Percentiles rank a stretch among this genome's conserved stretches.
Evolutionary conservation across 495 filamentous ascomycete genomes (phyloP).

Genomic region (Geopyxis carbonaria): DNA sequence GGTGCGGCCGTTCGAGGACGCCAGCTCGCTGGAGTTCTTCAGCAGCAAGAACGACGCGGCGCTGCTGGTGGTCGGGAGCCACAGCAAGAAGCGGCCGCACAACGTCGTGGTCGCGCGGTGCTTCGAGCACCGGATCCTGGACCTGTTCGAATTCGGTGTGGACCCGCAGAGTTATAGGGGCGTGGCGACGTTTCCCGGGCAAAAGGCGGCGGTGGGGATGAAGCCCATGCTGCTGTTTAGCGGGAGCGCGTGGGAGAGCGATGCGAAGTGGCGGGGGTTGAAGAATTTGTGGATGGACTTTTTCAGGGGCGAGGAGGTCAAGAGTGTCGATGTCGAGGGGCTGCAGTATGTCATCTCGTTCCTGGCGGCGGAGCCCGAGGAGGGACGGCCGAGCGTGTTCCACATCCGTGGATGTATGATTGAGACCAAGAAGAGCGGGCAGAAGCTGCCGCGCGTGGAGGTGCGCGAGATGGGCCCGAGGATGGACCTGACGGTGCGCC

Average conservation of each 20-base stretch:
- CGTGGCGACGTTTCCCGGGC: slow-evolving; percentile 55
- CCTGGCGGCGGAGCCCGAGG: slow-evolving; percentile 53
- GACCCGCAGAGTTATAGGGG: slow-evolving; percentile 41
- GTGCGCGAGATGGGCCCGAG: slow-evolving; percentile 89
- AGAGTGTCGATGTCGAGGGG: slow-evolving; percentile 81
- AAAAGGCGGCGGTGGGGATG: slow-evolving; percentile 63
- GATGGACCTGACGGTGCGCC: slow-evolving; percentile 80
- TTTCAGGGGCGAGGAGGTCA: slow-evolving; percentile 59
- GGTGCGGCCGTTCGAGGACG: slow-evolving; percentile 85
- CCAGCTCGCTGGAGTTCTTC: slow-evolving; percentile 76
- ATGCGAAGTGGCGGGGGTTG: slow-evolving; percentile 57
- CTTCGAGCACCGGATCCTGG: slow-evolving; percentile 69
- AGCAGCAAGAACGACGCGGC: slow-evolving; percentile 86
- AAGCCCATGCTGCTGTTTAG: slow-evolving; percentile 79
- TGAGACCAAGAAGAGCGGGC: slow-evolving; percentile 65
- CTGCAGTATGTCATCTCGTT: slow-evolving; percentile 75
- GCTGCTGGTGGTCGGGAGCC: slow-evolving; percentile 58
- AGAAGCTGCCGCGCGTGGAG: slow-evolving; percentile 76
- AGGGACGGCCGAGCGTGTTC: slow-evolving; percentile 45
- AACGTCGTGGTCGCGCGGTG: slow-evolving; percentile 62
- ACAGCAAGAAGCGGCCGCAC: slow-evolving; percentile 87
- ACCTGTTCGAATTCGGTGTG: slow-evolving; percentile 80
- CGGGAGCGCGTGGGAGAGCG: slow-evolving; percentile 67
- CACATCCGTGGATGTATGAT: slow-evolving; percentile 75
- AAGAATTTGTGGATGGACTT: slow-evolving; percentile 83